phyloP scores from a whole-genome alignment of 2,329 filamentous ascomycete genomes.

The Metarhizium anisopliae region DNA sequence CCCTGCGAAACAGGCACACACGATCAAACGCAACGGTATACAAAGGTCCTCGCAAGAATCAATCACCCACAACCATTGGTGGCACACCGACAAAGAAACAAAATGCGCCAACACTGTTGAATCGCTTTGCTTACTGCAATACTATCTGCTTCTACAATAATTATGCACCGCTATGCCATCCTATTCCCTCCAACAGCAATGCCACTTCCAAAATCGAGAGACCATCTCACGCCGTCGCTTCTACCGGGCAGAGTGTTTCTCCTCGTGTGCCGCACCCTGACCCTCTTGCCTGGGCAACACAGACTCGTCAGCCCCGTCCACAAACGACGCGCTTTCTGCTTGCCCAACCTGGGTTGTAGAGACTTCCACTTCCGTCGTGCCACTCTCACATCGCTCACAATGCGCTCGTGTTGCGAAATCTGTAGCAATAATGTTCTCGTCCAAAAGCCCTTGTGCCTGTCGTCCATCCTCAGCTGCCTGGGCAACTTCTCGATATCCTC shows the following conservation, averaged over 20 bases:
- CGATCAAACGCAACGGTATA: too few species aligned
- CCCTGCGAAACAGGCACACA: too few species aligned
- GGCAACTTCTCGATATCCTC: neutral
- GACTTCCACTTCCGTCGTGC: constrained; percentile 15
- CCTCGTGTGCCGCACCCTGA: neutral
- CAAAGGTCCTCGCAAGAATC: too few species aligned
- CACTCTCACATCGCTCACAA: neutral
- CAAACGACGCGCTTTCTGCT: neutral
- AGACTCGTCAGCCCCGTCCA: neutral
- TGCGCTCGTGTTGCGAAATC: constrained; percentile 8
- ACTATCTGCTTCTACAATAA: neutral
- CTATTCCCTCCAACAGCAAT: neutral
- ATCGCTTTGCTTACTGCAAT: neutral
- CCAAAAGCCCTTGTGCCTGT: neutral
- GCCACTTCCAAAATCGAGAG: neutral
- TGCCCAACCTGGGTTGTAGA: constrained; percentile 18
- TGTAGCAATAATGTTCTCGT: neutral
- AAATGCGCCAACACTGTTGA: neutral
- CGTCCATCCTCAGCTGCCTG: neutral
- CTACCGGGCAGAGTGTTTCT: neutral
- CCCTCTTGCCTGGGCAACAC: neutral
- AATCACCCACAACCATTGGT: too few species aligned
- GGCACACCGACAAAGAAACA: too few species aligned
- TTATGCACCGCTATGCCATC: neutral
- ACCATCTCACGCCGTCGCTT: constrained; percentile 1